phyloP scores from a whole-genome alignment of 139 green algal species.

The Asterochloris sp. region DNA sequence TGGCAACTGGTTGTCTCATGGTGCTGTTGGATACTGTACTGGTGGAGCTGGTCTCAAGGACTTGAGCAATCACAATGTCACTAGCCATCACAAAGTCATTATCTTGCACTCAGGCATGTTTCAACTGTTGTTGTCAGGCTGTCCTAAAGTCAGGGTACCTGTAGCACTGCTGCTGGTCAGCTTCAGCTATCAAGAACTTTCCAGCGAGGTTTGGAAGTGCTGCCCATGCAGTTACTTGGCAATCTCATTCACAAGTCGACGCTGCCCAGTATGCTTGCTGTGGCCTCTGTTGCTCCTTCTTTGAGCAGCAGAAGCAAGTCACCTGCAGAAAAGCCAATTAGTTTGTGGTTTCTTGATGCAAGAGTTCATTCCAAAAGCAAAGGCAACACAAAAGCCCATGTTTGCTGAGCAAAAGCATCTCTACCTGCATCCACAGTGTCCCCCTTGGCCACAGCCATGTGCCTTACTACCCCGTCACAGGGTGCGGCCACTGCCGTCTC shows the following conservation, averaged over 20 bases:
- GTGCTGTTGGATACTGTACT: too few species aligned
- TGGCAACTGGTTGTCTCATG: too few species aligned
- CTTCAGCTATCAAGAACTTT: too few species aligned
- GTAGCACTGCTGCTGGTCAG: too few species aligned
- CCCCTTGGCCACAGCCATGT: conserved; percentile 70
- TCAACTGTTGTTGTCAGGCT: too few species aligned
- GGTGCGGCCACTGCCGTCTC: conserved; percentile 87
- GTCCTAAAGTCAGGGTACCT: too few species aligned
- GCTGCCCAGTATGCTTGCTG: conserved; percentile 14
- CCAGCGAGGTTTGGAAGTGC: too few species aligned
- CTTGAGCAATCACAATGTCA: too few species aligned
- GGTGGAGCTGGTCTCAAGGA: too few species aligned
- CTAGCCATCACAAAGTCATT: too few species aligned
- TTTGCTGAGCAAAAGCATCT: background rate
- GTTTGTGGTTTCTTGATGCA: background rate
- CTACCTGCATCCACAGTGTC: conserved; percentile 57
- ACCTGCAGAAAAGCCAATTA: background rate
- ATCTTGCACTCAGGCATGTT: too few species aligned
- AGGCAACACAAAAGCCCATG: background rate
- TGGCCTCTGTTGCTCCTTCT: conserved; percentile 5
- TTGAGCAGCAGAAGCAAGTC: conserved; percentile 13
- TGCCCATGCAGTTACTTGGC: background rate
- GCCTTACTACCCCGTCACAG: conserved; percentile 52
- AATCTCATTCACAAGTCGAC: conserved; percentile 1
- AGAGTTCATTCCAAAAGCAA: background rate